Conservation (phyloP, 1,139 yeast genomes). For the Meyerozyma athensensis region DNA sequence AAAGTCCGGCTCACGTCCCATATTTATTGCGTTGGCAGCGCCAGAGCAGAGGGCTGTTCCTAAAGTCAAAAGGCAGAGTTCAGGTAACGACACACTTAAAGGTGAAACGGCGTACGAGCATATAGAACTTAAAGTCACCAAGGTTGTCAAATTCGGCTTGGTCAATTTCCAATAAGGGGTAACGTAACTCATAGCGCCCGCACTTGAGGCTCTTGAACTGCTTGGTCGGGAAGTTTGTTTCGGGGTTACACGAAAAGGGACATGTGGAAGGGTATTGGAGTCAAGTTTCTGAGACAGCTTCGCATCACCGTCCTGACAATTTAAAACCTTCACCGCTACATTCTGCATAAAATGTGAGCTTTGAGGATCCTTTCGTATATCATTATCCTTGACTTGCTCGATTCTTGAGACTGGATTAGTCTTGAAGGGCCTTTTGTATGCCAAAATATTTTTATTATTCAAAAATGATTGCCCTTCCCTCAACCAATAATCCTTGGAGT, state of each 20-base stretch:
- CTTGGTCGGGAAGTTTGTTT: conserved; percentile 15
- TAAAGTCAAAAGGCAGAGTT: conserved; percentile 64
- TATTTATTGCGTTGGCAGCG: conserved; percentile 93
- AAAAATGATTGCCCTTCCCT: conserved; percentile 31
- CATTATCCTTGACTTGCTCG: neutral
- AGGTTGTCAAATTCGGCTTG: conserved; percentile 81
- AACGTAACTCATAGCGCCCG: conserved; percentile 27
- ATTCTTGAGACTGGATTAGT: neutral
- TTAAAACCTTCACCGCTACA: conserved; percentile 33
- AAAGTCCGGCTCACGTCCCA: conserved; percentile 92
- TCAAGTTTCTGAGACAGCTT: conserved; percentile 20
- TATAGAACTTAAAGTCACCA: conserved; percentile 87
- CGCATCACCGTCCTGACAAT: conserved; percentile 36
- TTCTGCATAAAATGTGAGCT: conserved; percentile 14
- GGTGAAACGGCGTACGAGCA: conserved; percentile 95
- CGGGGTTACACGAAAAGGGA: conserved; percentile 59
- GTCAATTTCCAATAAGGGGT: conserved; percentile 73
- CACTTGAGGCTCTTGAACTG: conserved; percentile 11
- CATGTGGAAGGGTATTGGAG: conserved; percentile 15
- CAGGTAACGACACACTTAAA: conserved; percentile 62
- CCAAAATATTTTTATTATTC: conserved; percentile 26
- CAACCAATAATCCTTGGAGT: conserved; percentile 27
- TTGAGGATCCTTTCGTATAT: neutral
- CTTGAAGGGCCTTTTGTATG: conserved; percentile 6
- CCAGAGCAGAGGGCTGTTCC: conserved; percentile 91